A percentile compares a stretch with the other conserved stretches of the same genome.
phyloP scores from a whole-genome alignment of 805 yeast genomes.

The Hanseniaspora vineae region DNA sequence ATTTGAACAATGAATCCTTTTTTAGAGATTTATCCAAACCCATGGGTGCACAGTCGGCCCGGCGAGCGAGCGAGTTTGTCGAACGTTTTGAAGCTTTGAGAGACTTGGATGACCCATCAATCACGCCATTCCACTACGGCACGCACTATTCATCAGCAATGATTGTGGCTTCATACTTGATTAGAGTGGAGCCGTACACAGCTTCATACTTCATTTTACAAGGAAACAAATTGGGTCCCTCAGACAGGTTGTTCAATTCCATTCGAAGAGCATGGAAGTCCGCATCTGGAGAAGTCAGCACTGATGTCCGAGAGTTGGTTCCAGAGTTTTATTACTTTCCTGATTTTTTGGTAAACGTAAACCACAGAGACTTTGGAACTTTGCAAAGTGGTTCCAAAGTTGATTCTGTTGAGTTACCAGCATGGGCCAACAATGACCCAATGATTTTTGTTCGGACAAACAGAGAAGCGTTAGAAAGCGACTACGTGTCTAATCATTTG shows the following conservation, averaged over 20 bases:
- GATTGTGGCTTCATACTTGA: constrained; percentile 76
- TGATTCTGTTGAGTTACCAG: constrained; percentile 58
- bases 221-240: constrained; percentile 83
- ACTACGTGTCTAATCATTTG: constrained; percentile 61
- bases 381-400: constrained; percentile 47
- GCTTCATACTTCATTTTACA: constrained; percentile 67
- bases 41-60: constrained; percentile 73
- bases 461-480: constrained; percentile 74
- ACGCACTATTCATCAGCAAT: constrained; percentile 90
- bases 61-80: constrained; percentile 47
- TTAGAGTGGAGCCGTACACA: constrained; percentile 68
- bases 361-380: constrained; percentile 56
- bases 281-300: constrained; percentile 64
- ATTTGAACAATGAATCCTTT: constrained; percentile 44
- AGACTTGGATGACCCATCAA: constrained; percentile 41
- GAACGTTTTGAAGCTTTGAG: constrained; percentile 63
- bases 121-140: constrained; percentile 84
- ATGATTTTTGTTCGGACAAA: constrained; percentile 59
- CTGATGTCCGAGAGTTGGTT: constrained; percentile 77
- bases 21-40: constrained; percentile 75
- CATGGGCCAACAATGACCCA: constrained; percentile 77
- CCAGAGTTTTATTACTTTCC: constrained; percentile 82
- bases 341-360: constrained; percentile 57
- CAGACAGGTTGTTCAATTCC: constrained; percentile 69
- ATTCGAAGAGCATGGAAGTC: constrained; percentile 71